Evolutionary conservation across 2,329 filamentous ascomycete species (phyloP).

Genomic region (Dactylellina cionopaga): DNA sequence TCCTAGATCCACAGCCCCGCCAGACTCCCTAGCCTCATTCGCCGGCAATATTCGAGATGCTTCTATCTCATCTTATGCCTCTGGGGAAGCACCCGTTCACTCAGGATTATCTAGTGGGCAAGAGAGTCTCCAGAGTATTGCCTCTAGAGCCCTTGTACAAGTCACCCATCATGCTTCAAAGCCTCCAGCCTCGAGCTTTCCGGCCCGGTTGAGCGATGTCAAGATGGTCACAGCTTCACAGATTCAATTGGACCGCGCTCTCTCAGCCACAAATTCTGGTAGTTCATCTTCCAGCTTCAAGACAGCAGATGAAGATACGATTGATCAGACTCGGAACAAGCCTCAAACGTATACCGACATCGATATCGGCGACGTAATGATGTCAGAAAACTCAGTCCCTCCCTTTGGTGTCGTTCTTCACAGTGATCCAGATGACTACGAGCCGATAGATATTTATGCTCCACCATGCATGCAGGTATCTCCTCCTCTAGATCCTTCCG

Average conservation of each 20-base stretch:
- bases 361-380: too few relatives aligned
- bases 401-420: constrained; percentile 8
- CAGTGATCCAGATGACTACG: background rate
- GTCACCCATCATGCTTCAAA: too few relatives aligned
- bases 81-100: background rate
- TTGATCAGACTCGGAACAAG: too few relatives aligned
- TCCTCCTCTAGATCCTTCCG: background rate
- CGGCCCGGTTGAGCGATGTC: too few relatives aligned
- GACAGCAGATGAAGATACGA: background rate
- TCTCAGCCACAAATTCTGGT: background rate
- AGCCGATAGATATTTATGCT: background rate
- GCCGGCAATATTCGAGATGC: background rate
- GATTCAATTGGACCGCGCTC: too few relatives aligned
- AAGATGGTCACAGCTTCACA: too few relatives aligned
- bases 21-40: background rate
- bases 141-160: background rate
- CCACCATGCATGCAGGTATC: background rate
- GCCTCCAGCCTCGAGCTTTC: too few relatives aligned
- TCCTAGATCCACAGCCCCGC: background rate
- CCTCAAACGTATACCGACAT: too few relatives aligned
- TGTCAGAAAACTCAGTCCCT: too few relatives aligned
- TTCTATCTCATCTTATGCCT: background rate
- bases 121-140: background rate
- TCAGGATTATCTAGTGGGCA: background rate
- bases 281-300: constrained; percentile 1